Evolutionary conservation across 768 basidiomycete genomes (phyloP).

Genomic region (Clathrus columnatus): DNA sequence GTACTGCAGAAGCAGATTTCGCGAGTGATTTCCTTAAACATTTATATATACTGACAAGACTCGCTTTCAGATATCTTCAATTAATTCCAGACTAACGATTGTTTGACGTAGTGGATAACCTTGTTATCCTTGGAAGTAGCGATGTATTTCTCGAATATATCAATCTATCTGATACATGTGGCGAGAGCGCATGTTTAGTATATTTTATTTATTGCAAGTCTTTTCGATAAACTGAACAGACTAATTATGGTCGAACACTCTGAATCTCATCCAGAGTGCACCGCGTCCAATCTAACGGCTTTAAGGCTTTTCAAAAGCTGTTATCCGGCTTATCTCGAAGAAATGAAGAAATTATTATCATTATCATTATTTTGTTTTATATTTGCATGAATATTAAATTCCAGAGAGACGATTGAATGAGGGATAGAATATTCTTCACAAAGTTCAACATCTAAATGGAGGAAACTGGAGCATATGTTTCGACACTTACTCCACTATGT

Average conservation of each 20-base stretch:
- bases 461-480: constrained; percentile 98
- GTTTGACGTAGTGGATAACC: constrained; percentile 78
- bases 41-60: neutral
- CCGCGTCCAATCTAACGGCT: constrained; percentile 87
- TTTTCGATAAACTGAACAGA: constrained; percentile 33
- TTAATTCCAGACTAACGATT: constrained; percentile 68
- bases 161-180: constrained; percentile 96
- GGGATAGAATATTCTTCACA: constrained; percentile 81
- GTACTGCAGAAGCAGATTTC: constrained; percentile 70
- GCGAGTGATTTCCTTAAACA: constrained; percentile 41
- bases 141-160: constrained; percentile 75
- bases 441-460: constrained; percentile 71
- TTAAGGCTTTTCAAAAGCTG: constrained; percentile 77
- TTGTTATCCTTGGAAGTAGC: constrained; percentile 80
- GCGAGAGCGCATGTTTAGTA: constrained; percentile 33
- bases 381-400: too few species aligned
- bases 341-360: constrained; percentile 36
- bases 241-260: constrained; percentile 98
- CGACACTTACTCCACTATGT: constrained; percentile 96
- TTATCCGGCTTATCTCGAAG: constrained; percentile 78
- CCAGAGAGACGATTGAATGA: constrained; percentile 50
- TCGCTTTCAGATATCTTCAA: constrained; percentile 64
- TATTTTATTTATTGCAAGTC: constrained; percentile 1
- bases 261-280: constrained; percentile 98
- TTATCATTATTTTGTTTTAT: constrained; percentile 3